These are phyloP conservation scores for Ceratobasidium sp. DNA, from an alignment of 1,284 basidiomycete genomes.

Conservation along the genomic window DNA sequence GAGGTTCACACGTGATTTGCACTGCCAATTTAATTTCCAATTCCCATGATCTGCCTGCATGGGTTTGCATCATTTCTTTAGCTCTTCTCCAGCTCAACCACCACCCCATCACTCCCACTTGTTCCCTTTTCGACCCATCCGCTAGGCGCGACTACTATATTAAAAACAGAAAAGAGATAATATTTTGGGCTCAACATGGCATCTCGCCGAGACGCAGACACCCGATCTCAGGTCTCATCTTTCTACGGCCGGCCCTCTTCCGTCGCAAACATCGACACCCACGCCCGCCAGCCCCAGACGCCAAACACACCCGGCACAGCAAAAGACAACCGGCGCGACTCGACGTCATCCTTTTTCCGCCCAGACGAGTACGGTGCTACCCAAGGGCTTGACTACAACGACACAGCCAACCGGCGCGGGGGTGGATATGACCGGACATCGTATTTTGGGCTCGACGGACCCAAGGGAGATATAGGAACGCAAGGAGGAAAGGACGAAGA, in stretches of 20 bases:
- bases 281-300: slow-evolving; percentile 17
- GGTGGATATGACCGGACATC: slow-evolving; percentile 43
- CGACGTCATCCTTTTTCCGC: slow-evolving; percentile 38
- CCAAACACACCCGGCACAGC: not conserved
- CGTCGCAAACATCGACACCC: slow-evolving; percentile 24
- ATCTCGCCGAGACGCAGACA: slow-evolving; percentile 20
- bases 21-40: not conserved
- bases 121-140: not conserved
- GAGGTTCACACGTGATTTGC: slow-evolving; percentile 28
- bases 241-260: slow-evolving; percentile 42
- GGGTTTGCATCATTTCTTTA: slow-evolving; percentile 23
- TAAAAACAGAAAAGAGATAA: not conserved
- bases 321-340: slow-evolving; percentile 34
- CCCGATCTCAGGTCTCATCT: slow-evolving; percentile 32
- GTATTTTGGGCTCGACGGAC: slow-evolving; percentile 36
- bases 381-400: slow-evolving; percentile 20
- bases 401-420: slow-evolving; percentile 40
- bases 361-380: slow-evolving; percentile 40
- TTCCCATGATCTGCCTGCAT: not conserved
- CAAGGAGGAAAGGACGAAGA: slow-evolving; percentile 61
- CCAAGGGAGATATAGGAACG: slow-evolving; percentile 44
- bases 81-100: slow-evolving; percentile 19
- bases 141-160: not conserved
- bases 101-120: slow-evolving; percentile 8
- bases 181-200: slow-evolving; percentile 19